A percentile compares a stretch with the other conserved stretches of the same genome.
phyloP scores from a whole-genome alignment of 331 rosid species.

The Malus hybrid region DNA sequence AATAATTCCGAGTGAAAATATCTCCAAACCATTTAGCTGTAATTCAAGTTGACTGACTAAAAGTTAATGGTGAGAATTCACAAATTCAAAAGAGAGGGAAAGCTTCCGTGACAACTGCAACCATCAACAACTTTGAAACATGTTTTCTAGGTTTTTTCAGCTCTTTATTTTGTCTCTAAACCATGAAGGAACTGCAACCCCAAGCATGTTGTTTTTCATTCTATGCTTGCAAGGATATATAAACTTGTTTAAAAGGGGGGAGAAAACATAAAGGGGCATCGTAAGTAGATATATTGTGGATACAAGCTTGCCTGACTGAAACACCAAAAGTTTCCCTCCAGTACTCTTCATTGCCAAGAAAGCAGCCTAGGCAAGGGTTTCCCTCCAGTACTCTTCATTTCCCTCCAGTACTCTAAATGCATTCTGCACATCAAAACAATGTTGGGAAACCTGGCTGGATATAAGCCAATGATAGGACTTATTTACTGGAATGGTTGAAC shows the following conservation, averaged over 20 bases:
- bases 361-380: constrained; percentile 58
- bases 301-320: constrained; percentile 85
- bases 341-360: constrained; percentile 89
- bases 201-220: not conserved
- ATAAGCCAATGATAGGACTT: not conserved
- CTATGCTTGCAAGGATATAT: not conserved
- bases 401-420: not conserved
- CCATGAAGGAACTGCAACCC: not conserved
- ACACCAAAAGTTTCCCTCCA: constrained; percentile 90
- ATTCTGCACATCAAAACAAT: not conserved
- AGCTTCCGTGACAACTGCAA: not conserved
- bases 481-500: not conserved
- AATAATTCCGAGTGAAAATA: not conserved
- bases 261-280: not conserved
- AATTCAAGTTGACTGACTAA: not conserved
- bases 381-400: too few species aligned
- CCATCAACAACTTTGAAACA: not conserved
- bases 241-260: not conserved
- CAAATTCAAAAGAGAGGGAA: not conserved
- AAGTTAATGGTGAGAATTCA: not conserved
- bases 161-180: too few species aligned
- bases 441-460: not conserved
- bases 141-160: not conserved
- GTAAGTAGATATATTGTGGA: not conserved
- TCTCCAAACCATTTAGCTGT: not conserved